Evolutionary conservation across 2,329 filamentous ascomycete species (phyloP).

Genomic region (Rhinocladiella mackenziei): DNA sequence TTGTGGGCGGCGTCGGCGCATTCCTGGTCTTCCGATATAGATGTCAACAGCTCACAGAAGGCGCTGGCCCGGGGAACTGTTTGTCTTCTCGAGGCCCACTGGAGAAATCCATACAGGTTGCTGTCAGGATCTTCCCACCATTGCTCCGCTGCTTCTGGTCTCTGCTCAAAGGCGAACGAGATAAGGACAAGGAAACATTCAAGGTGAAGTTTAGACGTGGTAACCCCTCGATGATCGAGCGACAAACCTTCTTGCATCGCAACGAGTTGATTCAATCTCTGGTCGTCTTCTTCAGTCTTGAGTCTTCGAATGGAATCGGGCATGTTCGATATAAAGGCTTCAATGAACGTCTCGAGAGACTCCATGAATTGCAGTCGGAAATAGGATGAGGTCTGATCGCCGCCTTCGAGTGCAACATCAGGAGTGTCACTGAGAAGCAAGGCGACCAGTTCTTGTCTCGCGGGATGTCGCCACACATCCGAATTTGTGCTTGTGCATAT

Average conservation of each 20-base stretch:
- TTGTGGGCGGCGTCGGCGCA: conserved; percentile 81
- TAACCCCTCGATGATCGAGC: conserved; percentile 44
- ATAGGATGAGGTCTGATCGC: conserved; percentile 62
- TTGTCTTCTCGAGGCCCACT: conserved; percentile 92
- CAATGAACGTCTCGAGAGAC: conserved; percentile 80
- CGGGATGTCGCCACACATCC: conserved; percentile 82
- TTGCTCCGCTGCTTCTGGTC: conserved; percentile 75
- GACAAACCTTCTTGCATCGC: conserved; percentile 43
- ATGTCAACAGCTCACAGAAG: conserved; percentile 93
- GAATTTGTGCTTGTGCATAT: conserved; percentile 76
- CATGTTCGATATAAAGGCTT: conserved; percentile 91
- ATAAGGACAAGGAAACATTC: conserved; percentile 91
- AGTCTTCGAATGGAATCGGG: conserved; percentile 84
- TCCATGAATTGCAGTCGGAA: conserved; percentile 72
- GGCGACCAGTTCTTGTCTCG: conserved; percentile 73
- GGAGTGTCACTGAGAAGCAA: conserved; percentile 79
- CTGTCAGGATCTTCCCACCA: conserved; percentile 94
- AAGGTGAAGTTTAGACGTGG: conserved; percentile 53
- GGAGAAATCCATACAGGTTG: conserved; percentile 88
- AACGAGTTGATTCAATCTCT: conserved; percentile 49
- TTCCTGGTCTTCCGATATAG: conserved; percentile 75
- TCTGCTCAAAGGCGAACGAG: conserved; percentile 82
- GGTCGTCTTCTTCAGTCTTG: conserved; percentile 84
- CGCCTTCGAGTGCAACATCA: conserved; percentile 61
- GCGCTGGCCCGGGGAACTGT: conserved; percentile 94